Percentiles rank a stretch among this genome's conserved stretches.
These are phyloP conservation scores for Pythium graminicola DNA, from an alignment of 352 stramenopile species.

Conservation along the genomic window DNA sequence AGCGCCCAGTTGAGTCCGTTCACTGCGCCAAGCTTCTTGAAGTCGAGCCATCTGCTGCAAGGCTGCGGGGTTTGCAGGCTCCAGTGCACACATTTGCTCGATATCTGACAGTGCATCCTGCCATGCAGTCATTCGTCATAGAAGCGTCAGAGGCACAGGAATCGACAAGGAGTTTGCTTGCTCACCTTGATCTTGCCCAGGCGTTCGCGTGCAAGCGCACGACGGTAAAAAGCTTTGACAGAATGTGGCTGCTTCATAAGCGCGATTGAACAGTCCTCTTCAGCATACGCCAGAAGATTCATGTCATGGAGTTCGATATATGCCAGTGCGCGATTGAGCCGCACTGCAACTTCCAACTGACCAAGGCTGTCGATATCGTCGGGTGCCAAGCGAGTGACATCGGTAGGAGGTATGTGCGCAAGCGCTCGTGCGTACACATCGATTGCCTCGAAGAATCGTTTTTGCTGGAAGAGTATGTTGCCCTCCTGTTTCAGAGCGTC, in stretches of 20 bases:
- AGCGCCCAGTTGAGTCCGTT: neutral
- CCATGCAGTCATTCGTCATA: neutral
- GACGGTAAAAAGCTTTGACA: conserved; percentile 89
- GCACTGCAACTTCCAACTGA: conserved; percentile 41
- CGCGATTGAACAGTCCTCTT: conserved; percentile 67
- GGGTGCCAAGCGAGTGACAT: neutral
- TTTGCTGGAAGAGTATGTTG: conserved; percentile 51
- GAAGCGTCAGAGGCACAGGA: neutral
- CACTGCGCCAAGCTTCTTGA: conserved; percentile 5
- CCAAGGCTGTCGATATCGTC: conserved; percentile 16
- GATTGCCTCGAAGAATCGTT: conserved; percentile 36
- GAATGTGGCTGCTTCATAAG: conserved; percentile 57
- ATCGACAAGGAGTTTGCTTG: neutral
- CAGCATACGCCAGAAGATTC: conserved; percentile 27
- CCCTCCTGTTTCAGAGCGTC: conserved; percentile 50
- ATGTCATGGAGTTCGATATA: conserved; percentile 33
- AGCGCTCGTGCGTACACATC: conserved; percentile 35
- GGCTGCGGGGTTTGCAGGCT: conserved; percentile 21
- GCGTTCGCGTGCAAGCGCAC: conserved; percentile 64
- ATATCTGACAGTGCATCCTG: conserved; percentile 22
- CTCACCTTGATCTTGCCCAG: conserved; percentile 54
- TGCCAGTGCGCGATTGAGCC: conserved; percentile 59
- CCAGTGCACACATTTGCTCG: conserved; percentile 16
- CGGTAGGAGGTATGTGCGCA: neutral
- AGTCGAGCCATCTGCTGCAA: conserved; percentile 15